Evolutionary conservation across 208 protist genomes (phyloP).

Genomic region (Leishmania lainsoni): DNA sequence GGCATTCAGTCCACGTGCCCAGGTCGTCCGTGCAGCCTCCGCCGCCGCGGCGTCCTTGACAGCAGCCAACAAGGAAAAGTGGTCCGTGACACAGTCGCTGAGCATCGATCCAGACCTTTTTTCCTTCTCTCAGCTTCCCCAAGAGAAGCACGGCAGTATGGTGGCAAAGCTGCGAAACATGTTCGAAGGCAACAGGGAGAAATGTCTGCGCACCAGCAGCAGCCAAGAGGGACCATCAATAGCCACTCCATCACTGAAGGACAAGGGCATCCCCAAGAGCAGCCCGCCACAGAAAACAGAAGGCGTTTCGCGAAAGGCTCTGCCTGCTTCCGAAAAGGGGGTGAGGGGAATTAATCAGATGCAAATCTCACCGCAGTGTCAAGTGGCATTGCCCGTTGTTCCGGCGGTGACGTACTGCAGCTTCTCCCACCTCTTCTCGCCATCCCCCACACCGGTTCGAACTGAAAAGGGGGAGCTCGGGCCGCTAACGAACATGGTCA

Average conservation of each 20-base stretch:
- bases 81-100: slow-evolving; percentile 22
- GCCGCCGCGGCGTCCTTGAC: neutral
- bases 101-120: slow-evolving; percentile 14
- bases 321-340: neutral
- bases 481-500: neutral
- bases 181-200: slow-evolving; percentile 3
- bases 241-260: neutral
- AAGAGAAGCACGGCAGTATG: slow-evolving; percentile 9
- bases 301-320: neutral
- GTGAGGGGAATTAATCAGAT: neutral
- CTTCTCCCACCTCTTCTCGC: neutral
- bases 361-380: neutral
- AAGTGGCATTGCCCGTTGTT: neutral
- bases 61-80: neutral
- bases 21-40: neutral
- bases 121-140: slow-evolving; percentile 23
- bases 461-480: neutral
- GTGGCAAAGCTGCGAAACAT: slow-evolving; percentile 21
- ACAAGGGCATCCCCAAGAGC: neutral
- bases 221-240: neutral
- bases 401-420: neutral
- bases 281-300: neutral
- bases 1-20: neutral
- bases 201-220: neutral
- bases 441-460: neutral